These are phyloP conservation scores for Phlebiopsis flavidoalba DNA, from an alignment of 768 basidiomycete genomes.

Conservation along the genomic window DNA sequence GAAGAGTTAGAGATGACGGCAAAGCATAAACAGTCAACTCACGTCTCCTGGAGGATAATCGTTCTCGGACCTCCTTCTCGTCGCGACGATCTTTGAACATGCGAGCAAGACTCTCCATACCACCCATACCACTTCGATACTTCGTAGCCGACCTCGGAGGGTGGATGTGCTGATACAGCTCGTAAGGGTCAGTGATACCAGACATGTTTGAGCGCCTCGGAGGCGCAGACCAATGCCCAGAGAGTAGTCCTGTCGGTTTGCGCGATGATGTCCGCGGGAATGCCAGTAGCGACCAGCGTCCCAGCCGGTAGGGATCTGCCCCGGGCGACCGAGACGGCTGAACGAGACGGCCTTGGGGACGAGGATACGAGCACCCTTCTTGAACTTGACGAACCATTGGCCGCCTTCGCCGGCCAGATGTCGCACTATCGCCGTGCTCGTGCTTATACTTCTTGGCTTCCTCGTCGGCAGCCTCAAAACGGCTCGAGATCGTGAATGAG, in stretches of 20 bases:
- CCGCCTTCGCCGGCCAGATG: conserved; percentile 84
- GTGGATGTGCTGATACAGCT: conserved; percentile 94
- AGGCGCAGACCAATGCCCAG: conserved; percentile 92
- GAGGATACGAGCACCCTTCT: conserved; percentile 91
- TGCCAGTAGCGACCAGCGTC: conserved; percentile 93
- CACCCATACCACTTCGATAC: conserved; percentile 96
- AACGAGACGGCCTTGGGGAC: conserved; percentile 96
- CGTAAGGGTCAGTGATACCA: conserved; percentile 97
- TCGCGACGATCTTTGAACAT: conserved; percentile 99
- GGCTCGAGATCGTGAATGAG: conserved; percentile 95
- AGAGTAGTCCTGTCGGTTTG: conserved; percentile 91
- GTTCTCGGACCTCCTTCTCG: conserved; percentile 96
- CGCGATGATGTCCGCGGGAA: conserved; percentile 92
- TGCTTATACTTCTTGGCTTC: conserved; percentile 95
- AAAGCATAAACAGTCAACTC: conserved; percentile 27
- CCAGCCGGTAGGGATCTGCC: conserved; percentile 98
- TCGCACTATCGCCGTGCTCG: conserved; percentile 95
- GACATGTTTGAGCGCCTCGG: conserved; percentile 96
- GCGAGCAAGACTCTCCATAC: conserved; percentile 80
- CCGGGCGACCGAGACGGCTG: conserved; percentile 82
- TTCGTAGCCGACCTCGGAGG: conserved; percentile 93
- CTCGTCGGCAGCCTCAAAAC: conserved; percentile 83
- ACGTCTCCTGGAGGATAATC: conserved; percentile 97
- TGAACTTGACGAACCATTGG: conserved; percentile 98
- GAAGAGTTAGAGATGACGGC: conserved; percentile 31